Evolutionary conservation across 1,284 basidiomycete genomes (phyloP), one percentile per base, ranked within the genome.

Genomic region (Irpex sp.): DNA sequence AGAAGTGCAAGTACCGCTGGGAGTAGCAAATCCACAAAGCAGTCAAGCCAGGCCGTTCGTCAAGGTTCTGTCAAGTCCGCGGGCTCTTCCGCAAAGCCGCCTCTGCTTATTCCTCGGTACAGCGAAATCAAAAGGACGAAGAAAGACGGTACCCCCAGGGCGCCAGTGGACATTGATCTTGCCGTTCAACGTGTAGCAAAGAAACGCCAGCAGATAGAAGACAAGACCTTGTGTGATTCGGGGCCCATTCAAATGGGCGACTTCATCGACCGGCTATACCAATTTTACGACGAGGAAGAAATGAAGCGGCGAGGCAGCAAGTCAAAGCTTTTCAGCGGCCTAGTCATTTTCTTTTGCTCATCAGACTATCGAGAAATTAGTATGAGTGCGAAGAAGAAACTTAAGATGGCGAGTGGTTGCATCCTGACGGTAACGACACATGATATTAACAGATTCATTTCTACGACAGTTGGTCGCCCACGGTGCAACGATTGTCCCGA

Each of bases 401-500:
- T 56, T 9, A 9, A 31, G 19, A 11, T 17, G 9, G 54, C 34
- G 54, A 56, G 54, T 56, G 19, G 40, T 44, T 44, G 40, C 15
- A 44, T 44, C 15, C 40, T 44, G 40, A 44, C 40, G 8, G 8
- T 44, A 26, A 26, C 26, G 26, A 9, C 40, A 5, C 40, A 44
- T 44, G 15, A 44, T 44, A 44, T 44, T 44, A 44, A 9, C 15
- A 5, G 15, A 9, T 44, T 9, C 2, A 9, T 15, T 9, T 44
- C 40, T 15, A 9, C 11, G 40, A 19, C 49, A 62, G 61, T 48
- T 62, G 15, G 61, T 34, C 13, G 37, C 19, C 11, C 47, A 54
- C 38, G 61, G 61, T 37, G 65, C 63, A 11, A 82, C 66, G 15
- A 73, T 90, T 7, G 71, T 84, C 49, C 79, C 86, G 2, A 75